phyloP scores from a whole-genome alignment of 2,329 filamentous ascomycete genomes.

The Colletotrichum sp. region DNA sequence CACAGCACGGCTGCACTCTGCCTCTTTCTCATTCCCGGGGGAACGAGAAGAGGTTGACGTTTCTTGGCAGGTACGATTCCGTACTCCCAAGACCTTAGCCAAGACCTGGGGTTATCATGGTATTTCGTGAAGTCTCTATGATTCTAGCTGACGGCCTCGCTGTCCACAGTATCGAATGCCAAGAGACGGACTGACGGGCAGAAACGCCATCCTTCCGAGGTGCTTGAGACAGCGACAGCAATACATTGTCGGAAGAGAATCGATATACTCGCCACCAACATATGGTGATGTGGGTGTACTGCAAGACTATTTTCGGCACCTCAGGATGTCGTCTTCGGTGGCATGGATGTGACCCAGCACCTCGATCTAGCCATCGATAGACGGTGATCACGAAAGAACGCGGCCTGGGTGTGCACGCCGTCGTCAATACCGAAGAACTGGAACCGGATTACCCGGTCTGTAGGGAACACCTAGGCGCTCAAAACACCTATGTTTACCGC shows the following conservation, averaged over 20 bases:
- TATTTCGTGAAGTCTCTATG: background rate
- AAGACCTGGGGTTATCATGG: background rate
- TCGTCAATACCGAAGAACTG: background rate
- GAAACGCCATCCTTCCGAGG: background rate
- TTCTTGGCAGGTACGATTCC: background rate
- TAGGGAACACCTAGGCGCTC: background rate
- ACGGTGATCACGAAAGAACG: background rate
- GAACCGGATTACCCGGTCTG: background rate
- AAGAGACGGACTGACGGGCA: background rate
- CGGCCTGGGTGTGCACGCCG: background rate
- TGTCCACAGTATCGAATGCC: background rate
- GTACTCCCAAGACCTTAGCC: background rate
- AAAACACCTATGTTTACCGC: background rate
- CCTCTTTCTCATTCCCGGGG: background rate
- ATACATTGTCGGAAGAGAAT: background rate
- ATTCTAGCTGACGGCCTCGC: background rate
- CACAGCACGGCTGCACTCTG: background rate
- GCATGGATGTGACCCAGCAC: background rate
- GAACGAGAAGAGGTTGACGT: background rate
- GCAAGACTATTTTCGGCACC: background rate
- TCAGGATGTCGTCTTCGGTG: background rate
- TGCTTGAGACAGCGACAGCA: background rate
- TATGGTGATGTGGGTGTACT: background rate
- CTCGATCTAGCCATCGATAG: background rate
- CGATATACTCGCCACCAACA: background rate